phyloP scores from a whole-genome alignment of 257 asterid species.

The Solanum piurae region DNA sequence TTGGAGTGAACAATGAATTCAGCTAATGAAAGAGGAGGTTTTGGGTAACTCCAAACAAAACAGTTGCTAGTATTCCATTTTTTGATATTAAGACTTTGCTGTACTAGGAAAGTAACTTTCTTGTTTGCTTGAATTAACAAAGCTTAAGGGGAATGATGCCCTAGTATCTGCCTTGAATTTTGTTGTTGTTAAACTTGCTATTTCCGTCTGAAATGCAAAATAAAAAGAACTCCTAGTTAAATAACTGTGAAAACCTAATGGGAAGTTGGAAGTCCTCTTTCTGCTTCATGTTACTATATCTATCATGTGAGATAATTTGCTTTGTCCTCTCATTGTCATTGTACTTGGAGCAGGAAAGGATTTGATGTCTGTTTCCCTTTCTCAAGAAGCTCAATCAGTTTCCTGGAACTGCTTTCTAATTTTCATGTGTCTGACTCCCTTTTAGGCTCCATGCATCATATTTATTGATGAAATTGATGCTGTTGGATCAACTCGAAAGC shows the following conservation, averaged over 20 bases:
- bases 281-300: background rate
- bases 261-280: background rate
- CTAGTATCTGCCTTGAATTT: background rate
- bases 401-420: constrained; percentile 1
- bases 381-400: background rate
- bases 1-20: background rate
- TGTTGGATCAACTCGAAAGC: constrained; percentile 95
- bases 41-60: background rate
- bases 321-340: background rate
- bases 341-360: background rate
- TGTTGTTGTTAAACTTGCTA: background rate
- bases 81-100: background rate
- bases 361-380: background rate
- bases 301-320: background rate
- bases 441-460: constrained; percentile 94
- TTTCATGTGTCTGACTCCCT: constrained; percentile 6
- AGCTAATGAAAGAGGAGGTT: background rate
- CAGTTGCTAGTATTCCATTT: background rate
- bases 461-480: constrained; percentile 98
- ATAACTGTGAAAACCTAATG: background rate
- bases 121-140: background rate
- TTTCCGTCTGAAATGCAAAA: background rate
- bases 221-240: background rate
- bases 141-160: background rate
- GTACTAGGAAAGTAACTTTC: background rate